A percentile compares a stretch with the other conserved stretches of the same genome.
These are phyloP conservation scores for Euclidium syriacum DNA, from an alignment of 345 rosid species.

Conservation along the genomic window DNA sequence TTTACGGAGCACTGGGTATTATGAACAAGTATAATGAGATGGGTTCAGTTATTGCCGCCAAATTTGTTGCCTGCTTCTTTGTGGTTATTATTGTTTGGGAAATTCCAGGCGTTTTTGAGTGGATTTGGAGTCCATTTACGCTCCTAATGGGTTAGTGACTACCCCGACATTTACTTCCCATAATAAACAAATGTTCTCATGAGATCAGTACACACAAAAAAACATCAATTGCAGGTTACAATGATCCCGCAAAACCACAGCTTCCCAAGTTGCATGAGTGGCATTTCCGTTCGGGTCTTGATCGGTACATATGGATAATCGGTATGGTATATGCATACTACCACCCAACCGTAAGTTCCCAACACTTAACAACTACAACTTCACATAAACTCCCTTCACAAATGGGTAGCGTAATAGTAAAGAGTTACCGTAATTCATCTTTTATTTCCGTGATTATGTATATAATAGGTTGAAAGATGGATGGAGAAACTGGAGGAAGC, in stretches of 20 bases:
- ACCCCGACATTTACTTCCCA: slow-evolving; percentile 12
- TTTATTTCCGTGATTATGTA: slow-evolving; percentile 4
- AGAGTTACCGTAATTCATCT: neutral
- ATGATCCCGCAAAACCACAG: slow-evolving; percentile 82
- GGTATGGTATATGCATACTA: slow-evolving; percentile 98
- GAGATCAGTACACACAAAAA: no score
- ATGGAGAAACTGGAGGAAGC: slow-evolving; percentile 96
- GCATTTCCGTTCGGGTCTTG: slow-evolving; percentile 99
- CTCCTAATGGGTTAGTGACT: slow-evolving; percentile 69
- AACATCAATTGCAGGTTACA: slow-evolving; percentile 63
- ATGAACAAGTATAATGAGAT: slow-evolving; percentile 83
- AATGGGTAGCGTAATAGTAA: neutral
- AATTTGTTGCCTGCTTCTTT: slow-evolving; percentile 69
- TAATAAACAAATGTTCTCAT: slow-evolving; percentile 4
- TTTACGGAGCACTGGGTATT: slow-evolving; percentile 90
- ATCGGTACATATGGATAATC: slow-evolving; percentile 96
- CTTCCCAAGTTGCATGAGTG: slow-evolving; percentile 80
- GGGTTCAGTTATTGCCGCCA: slow-evolving; percentile 71
- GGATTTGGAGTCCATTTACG: slow-evolving; percentile 91
- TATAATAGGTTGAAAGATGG: slow-evolving; percentile 82
- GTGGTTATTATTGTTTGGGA: slow-evolving; percentile 91
- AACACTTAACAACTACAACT: neutral
- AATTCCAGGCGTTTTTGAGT: slow-evolving; percentile 87
- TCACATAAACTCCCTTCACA: slow-evolving; percentile 14
- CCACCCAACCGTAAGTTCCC: slow-evolving; percentile 87